Evolutionary conservation across 495 filamentous ascomycete species (phyloP).

Genomic region (Penicillium psychrofluorescens): DNA sequence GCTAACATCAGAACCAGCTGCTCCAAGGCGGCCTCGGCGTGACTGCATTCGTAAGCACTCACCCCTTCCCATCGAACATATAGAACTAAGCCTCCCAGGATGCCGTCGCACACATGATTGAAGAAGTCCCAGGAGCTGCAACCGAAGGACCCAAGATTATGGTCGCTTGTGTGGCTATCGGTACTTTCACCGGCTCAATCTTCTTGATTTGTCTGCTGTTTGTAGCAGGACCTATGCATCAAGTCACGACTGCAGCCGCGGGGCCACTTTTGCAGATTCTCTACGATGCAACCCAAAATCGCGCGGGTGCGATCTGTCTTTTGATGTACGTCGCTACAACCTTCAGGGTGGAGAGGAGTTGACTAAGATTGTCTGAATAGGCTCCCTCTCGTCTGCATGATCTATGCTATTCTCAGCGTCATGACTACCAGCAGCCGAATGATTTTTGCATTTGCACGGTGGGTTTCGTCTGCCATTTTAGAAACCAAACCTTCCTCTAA

Average conservation of each 20-base stretch:
- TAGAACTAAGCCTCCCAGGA: conserved; percentile 19
- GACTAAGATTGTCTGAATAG: conserved; percentile 10
- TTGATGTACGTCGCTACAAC: conserved; percentile 42
- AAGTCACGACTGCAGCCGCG: conserved; percentile 48
- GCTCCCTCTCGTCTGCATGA: conserved; percentile 59
- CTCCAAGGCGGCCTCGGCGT: conserved; percentile 52
- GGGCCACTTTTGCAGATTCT: conserved; percentile 65
- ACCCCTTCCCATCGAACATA: neutral
- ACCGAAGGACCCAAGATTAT: conserved; percentile 61
- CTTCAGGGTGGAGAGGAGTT: neutral
- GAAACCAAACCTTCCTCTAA: no score
- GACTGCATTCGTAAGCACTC: conserved; percentile 43
- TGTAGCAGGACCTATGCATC: conserved; percentile 46
- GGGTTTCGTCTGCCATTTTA: neutral
- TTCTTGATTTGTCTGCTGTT: conserved; percentile 59
- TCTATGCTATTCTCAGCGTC: conserved; percentile 59
- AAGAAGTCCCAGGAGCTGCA: conserved; percentile 59
- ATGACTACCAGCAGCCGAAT: conserved; percentile 70
- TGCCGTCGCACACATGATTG: conserved; percentile 42
- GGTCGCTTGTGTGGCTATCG: conserved; percentile 62
- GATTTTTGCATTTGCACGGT: conserved; percentile 62
- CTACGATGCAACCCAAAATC: conserved; percentile 55
- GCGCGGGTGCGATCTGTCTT: conserved; percentile 55
- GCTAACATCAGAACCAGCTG: conserved; percentile 16
- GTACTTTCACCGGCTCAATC: conserved; percentile 56